Percentiles rank a stretch among this genome's conserved stretches.
Evolutionary conservation across 306 rosid species (phyloP).

Genomic region (Vigna radiata): DNA sequence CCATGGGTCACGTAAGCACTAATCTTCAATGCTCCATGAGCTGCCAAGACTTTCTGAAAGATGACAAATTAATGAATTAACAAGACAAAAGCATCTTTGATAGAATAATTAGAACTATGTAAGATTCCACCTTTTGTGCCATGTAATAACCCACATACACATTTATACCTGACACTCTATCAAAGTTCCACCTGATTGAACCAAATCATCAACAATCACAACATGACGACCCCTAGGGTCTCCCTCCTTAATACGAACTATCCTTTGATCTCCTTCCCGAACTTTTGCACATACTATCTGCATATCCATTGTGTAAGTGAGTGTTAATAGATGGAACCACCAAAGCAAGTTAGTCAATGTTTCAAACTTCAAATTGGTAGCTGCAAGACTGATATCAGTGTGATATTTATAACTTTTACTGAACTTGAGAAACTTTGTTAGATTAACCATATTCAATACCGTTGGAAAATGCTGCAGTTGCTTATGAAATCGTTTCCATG

Average conservation of each 20-base stretch:
- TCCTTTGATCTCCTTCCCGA: conserved; percentile 93
- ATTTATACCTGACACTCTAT: conserved; percentile 90
- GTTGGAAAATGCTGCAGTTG: conserved; percentile 95
- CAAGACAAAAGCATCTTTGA: conserved; percentile 25
- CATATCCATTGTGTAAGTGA: conserved; percentile 42
- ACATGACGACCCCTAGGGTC: conserved; percentile 85
- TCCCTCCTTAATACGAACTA: conserved; percentile 96
- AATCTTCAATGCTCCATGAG: conserved; percentile 88
- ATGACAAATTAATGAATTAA: conserved; percentile 29
- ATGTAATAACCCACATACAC: conserved; percentile 14
- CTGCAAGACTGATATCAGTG: conserved; percentile 14
- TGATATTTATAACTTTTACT: conserved; percentile 12
- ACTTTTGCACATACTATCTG: conserved; percentile 98
- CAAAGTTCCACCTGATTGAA: conserved; percentile 97
- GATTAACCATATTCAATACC: conserved; percentile 53
- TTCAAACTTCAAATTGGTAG: conserved; percentile 36
- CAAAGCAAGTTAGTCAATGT: conserved; percentile 14
- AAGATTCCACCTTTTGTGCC: conserved; percentile 8
- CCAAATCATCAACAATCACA: conserved; percentile 98
- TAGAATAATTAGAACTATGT: conserved; percentile 14
- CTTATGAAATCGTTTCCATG: conserved; percentile 96
- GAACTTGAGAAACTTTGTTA: conserved; percentile 34
- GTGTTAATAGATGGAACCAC: conserved; percentile 34
- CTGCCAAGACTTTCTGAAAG: conserved; percentile 86
- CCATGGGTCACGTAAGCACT: conserved; percentile 99